Evolutionary conservation across 371 early-diverging fungal genomes (phyloP).

Genomic region (Paraphysoderma sedebokerense): DNA sequence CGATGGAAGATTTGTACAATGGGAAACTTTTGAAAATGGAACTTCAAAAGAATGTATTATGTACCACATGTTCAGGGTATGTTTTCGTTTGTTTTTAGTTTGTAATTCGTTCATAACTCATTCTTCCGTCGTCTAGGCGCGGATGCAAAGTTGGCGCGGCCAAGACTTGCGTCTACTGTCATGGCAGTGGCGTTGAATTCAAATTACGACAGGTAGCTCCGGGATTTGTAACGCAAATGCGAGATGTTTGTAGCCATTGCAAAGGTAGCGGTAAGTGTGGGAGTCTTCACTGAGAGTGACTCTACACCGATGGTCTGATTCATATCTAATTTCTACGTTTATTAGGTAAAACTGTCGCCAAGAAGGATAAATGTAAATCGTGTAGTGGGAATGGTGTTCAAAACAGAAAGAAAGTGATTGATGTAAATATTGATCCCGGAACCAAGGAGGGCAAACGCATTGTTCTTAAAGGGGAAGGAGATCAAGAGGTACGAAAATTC

Average conservation of each 20-base stretch:
- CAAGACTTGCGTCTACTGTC: conserved; percentile 20
- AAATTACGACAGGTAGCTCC: conserved; percentile 35
- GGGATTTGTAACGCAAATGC: conserved; percentile 22
- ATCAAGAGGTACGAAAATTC: too few species aligned
- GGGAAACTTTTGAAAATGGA: conserved; percentile 73
- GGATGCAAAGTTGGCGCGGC: conserved; percentile 15
- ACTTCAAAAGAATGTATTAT: conserved; percentile 9
- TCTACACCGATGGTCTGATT: too few species aligned
- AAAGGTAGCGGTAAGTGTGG: neutral
- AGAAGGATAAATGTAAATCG: conserved; percentile 69
- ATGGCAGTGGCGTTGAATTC: conserved; percentile 29
- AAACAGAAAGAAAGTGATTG: conserved; percentile 30
- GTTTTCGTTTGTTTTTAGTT: neutral
- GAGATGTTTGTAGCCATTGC: neutral
- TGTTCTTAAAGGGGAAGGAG: conserved; percentile 76
- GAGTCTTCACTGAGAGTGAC: too few species aligned
- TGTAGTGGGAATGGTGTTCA: conserved; percentile 70
- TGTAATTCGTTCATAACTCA: neutral
- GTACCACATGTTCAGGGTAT: neutral
- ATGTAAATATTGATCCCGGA: conserved; percentile 75
- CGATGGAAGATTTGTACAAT: conserved; percentile 69
- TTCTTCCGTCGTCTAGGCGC: neutral
- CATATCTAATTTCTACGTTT: too few species aligned
- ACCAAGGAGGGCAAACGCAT: conserved; percentile 79
- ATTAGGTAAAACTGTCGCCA: conserved; percentile 52